A percentile compares a stretch with the other conserved stretches of the same genome.
Conservation (phyloP, 2,329 filamentous ascomycete species). For the Verticillium zaregamsianum region DNA sequence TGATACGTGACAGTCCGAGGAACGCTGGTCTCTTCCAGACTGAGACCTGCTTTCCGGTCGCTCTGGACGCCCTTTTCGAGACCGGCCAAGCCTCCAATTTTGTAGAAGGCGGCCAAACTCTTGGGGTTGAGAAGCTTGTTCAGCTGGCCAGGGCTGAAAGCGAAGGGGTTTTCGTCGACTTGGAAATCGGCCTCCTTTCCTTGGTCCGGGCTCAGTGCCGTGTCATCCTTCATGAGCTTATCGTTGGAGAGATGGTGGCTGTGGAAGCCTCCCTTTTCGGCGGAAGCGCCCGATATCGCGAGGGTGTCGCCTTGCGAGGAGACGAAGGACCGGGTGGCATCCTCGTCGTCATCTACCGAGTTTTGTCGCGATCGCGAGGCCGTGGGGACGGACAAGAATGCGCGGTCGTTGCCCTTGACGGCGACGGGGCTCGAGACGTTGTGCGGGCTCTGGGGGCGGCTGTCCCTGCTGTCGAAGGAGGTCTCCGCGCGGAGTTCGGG, state of each 20-base stretch:
- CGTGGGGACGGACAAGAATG: conserved; percentile 64
- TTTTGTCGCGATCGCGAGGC: conserved; percentile 59
- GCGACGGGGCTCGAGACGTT: conserved; percentile 62
- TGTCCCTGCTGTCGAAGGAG: conserved; percentile 63
- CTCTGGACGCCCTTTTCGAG: conserved; percentile 75
- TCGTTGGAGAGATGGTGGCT: conserved; percentile 37
- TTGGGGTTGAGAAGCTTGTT: conserved; percentile 89
- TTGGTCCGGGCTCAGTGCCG: conserved; percentile 70
- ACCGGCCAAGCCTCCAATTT: conserved; percentile 71
- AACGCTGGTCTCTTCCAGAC: conserved; percentile 66
- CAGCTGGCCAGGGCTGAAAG: conserved; percentile 77
- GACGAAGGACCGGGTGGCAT: conserved; percentile 51
- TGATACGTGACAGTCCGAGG: conserved; percentile 67
- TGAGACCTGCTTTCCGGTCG: conserved; percentile 69
- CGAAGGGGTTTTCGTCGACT: conserved; percentile 77
- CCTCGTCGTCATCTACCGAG: conserved; percentile 64
- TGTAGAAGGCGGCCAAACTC: conserved; percentile 75
- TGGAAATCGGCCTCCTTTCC: conserved; percentile 73
- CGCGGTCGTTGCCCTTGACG: conserved; percentile 39
- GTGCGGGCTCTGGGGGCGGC: conserved; percentile 66
- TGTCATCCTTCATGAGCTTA: conserved; percentile 58
- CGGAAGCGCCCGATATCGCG: conserved; percentile 42
- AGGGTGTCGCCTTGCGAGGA: conserved; percentile 62
- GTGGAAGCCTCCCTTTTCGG: conserved; percentile 35
- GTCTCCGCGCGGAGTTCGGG: conserved; percentile 49